Base-by-base conservation (phyloP, 2,329 filamentous ascomycete genomes). In the Botrytis deweyae region DNA sequence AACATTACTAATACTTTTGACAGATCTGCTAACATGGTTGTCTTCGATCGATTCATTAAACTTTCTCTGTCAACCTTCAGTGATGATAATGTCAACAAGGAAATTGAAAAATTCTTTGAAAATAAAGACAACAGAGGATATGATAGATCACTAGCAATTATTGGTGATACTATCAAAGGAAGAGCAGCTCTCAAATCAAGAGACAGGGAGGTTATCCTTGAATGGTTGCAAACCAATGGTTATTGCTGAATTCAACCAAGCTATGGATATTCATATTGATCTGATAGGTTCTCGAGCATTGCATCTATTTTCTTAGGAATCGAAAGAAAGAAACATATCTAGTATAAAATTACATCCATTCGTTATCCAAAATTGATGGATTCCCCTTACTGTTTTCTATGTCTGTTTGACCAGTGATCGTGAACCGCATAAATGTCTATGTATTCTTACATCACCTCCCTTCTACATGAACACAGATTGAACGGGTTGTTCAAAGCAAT, bases 21-120 rank as follows among this genome's bases (percentile, higher is more conserved):
- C 61, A 73, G 71, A 22, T 90, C 88, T 81, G 86, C 87, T 61
- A 98, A 98, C 84, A 92, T 94, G 76, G 92, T 98, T 44, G 89
- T 98, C 4, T 86, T 98, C 25, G 95, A 99, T 84, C 91, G 95
- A 66, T 97, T 97, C 84, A 85, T 99, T 78, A 91, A 93, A 78
- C 86, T 92, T 78, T 90, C 90, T 63, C 85, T 99, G 78, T 89
- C 89, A 79, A 92, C 93, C 81, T 98, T 97, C 81, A 89, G 93
- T 4, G 91, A 94, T 78, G 84, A 86, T 22, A 87, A 88, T 76
- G 87, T 89, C 25, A 88, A 93, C 76, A 86, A 90, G 76, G 94
- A 98, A 72, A 96, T 99, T 79, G 87, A 91, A 68, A 82, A 84
- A 4, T 99, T 99, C 87, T 99, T 98, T 86, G 87, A 88, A 78